Evolutionary conservation across 805 yeast species (phyloP), one percentile per base, ranked within the genome.

Genomic region (Kuraishia molischiana): DNA sequence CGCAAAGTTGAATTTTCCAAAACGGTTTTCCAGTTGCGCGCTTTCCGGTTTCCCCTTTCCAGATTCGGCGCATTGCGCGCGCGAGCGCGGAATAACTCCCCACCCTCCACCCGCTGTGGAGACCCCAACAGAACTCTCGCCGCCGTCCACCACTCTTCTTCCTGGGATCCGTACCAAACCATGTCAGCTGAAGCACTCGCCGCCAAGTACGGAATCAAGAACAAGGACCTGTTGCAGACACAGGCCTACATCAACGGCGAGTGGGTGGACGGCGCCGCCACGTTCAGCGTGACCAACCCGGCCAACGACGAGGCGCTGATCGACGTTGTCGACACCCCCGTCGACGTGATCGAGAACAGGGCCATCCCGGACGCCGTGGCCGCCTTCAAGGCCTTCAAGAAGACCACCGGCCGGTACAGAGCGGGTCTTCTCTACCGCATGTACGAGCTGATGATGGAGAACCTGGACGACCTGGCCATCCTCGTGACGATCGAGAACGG

Each of bases 261-360:
- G 30, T 87, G 95, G 95, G 54, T 74, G 24, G 48, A 59, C 20
- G 58, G 72, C 4, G 55, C 66, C 11, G 54, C 63, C 5, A 56
- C 67, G 3, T 87, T 86, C 54, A 60, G 66, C 3, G 94, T 89
- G 14, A 56, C 59, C 11, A 85, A 90, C 54, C 97, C 97, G 4
- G 94, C 94, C 0, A 67, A 71, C 19, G 67, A 63, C 18, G 67
- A 67, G 15, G 59, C 64, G 13, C 47, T 78, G 19, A 70, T 77
- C 4, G 59, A 64, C 3, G 81, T 82, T 2, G 72, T 83, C 8
- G 77, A 81, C 24, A 58, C 69, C 9, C 53, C 56, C 9, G 53
- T 63, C 3, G 81, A 74, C 34, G 71, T 65, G 38, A 73, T 65
- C 32, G 55, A 61, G 32, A 28, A 28, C 13, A 51, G 51, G 19